Evolutionary conservation across 2,329 filamentous ascomycete genomes (phyloP).

Genomic region (Tolypocladium amazonense): DNA sequence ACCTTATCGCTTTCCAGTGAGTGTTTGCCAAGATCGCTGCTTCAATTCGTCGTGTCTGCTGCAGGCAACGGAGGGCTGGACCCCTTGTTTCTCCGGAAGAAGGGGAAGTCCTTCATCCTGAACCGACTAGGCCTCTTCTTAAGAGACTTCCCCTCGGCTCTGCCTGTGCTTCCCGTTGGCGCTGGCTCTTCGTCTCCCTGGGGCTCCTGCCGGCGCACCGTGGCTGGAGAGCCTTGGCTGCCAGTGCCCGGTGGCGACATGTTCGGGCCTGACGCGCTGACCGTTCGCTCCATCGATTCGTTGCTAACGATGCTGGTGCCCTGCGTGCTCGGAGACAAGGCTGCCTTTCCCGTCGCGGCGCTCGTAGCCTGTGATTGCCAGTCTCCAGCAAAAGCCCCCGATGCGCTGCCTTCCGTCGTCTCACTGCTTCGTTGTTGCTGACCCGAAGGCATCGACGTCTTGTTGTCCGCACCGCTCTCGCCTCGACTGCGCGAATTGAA

Average conservation of each 20-base stretch:
- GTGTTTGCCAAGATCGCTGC: background rate
- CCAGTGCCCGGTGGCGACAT: constrained; percentile 25
- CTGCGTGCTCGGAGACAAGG: constrained; percentile 53
- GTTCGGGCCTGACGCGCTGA: constrained; percentile 29
- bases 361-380: constrained; percentile 55
- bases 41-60: constrained; percentile 22
- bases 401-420: constrained; percentile 49
- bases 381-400: constrained; percentile 42
- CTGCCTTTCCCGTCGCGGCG: constrained; percentile 53
- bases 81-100: constrained; percentile 43
- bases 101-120: constrained; percentile 48
- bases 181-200: constrained; percentile 19
- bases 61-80: constrained; percentile 19
- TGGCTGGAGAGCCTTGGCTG: constrained; percentile 14
- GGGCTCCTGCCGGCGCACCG: constrained; percentile 12
- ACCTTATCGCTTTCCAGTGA: background rate
- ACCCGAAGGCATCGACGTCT: constrained; percentile 26
- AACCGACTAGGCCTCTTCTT: constrained; percentile 55
- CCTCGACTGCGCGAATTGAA: constrained; percentile 26
- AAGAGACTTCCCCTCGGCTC: constrained; percentile 37
- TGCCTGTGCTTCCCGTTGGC: constrained; percentile 31
- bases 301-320: constrained; percentile 55
- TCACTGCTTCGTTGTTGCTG: constrained; percentile 51
- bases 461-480: constrained; percentile 22
- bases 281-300: constrained; percentile 42